Evolutionary conservation across 768 basidiomycete species (phyloP), one percentile per base, ranked within the genome.

Genomic region (Trametes coccinea): DNA sequence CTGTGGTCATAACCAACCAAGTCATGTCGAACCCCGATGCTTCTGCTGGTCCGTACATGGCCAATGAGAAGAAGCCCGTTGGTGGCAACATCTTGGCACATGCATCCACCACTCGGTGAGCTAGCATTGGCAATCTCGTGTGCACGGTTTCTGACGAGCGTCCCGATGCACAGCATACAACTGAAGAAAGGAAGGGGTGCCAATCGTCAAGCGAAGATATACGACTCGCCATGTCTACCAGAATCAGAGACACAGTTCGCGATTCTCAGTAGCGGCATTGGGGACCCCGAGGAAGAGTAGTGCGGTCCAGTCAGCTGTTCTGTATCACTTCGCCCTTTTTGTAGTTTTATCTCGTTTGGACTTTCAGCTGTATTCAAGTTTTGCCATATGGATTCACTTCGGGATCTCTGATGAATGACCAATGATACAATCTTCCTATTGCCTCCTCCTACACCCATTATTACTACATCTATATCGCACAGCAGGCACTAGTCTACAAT

Each of bases 71-170:
- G 82, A 99, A 99, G 76, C 97, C 97, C 14, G 96, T 99, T 56
- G 97, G 97, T 48, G 96, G 96, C 27, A 99, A 99, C 74, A 99
- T 99, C 70, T 90, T 99, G 84, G 97, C 97, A 1, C 97, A 99
- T 77, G 97, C 97, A 7, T 95, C 95, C 0, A 98, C 97, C 16
- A 98, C 96, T 48, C 86, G 96, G 93, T 92, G 65, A 50, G 80
- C 49, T 4, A 40, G 14, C 31, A 34, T 5, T 7, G 40, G 13
- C 31, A 34, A 6, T 14, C 30, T 33, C 39, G 11, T 29, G 10
- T 52, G 16, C 27, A 11, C 33, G 31, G 53, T 31, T 14, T 9
- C 41, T 39, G 13, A 39, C 16, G 47, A 17, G 27, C 7, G 51
- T 22, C 40, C 53, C 4, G 8, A 29, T 27, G 5, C 45, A 43